Evolutionary conservation across 768 basidiomycete species (phyloP).

Genomic region (Cystofilobasidium ferigula): DNA sequence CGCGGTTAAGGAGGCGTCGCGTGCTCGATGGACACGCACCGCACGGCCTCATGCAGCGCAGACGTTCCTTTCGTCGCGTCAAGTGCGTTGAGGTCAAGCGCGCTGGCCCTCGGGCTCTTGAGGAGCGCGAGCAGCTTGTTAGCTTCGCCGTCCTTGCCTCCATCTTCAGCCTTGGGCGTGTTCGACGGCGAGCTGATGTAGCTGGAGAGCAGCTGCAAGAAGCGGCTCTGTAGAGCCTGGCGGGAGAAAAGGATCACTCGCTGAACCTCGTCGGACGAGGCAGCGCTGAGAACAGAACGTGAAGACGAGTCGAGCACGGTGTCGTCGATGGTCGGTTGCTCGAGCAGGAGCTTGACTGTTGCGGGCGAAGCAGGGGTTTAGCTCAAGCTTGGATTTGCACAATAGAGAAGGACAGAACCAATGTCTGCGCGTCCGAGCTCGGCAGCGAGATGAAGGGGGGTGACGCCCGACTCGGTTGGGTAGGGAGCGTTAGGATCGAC

Average conservation of each 20-base stretch:
- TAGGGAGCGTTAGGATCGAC: slow-evolving; percentile 26
- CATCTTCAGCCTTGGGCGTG: slow-evolving; percentile 42
- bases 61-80: slow-evolving; percentile 64
- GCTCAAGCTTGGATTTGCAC: too few relatives aligned
- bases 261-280: background rate
- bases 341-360: slow-evolving; percentile 58
- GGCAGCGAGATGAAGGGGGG: slow-evolving; percentile 63
- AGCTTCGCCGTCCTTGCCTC: slow-evolving; percentile 28
- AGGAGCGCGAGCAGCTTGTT: slow-evolving; percentile 44
- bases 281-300: slow-evolving; percentile 18
- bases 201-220: slow-evolving; percentile 57
- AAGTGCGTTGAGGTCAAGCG: slow-evolving; percentile 65
- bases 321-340: slow-evolving; percentile 71
- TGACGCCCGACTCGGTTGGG: slow-evolving; percentile 52
- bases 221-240: slow-evolving; percentile 40
- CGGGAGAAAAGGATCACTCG: slow-evolving; percentile 4
- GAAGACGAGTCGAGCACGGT: slow-evolving; percentile 48
- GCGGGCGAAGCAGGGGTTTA: too few relatives aligned
- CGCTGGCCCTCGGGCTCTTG: slow-evolving; percentile 55
- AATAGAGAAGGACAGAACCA: background rate
- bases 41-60: slow-evolving; percentile 75
- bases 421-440: slow-evolving; percentile 61
- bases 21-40: too few relatives aligned
- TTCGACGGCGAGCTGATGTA: slow-evolving; percentile 56
- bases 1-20: too few relatives aligned